Percentiles rank a stretch among this genome's conserved stretches.
These are phyloP conservation scores for Amoebophrya sp. DNA, from an alignment of 169 alveolate species.

Conservation along the genomic window DNA sequence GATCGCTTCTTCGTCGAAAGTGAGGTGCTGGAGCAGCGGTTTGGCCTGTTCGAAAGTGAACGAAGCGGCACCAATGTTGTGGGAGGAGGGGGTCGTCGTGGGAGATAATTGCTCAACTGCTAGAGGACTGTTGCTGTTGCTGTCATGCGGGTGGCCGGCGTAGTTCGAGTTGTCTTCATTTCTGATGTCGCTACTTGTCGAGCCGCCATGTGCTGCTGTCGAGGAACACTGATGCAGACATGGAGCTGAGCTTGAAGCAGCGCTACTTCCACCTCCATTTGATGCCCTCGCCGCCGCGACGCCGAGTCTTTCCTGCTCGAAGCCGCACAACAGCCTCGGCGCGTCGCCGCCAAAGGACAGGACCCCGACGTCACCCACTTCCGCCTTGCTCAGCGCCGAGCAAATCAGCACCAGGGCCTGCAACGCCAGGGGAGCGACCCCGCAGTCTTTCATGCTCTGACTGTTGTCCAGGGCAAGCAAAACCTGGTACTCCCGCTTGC, in stretches of 20 bases:
- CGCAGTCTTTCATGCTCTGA: slow-evolving; percentile 75
- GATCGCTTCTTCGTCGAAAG: slow-evolving; percentile 8
- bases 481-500: slow-evolving; percentile 86
- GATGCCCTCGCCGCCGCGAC: not conserved
- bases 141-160: too few species aligned
- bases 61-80: not conserved
- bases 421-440: slow-evolving; percentile 70
- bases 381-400: not conserved
- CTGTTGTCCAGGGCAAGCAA: slow-evolving; percentile 81
- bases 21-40: not conserved
- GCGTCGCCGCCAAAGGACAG: not conserved
- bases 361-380: not conserved
- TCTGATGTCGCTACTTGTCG: too few species aligned
- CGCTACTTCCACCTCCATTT: too few species aligned
- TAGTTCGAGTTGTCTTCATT: too few species aligned
- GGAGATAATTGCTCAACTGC: too few species aligned
- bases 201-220: too few species aligned
- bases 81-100: not conserved
- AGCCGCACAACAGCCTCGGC: not conserved
- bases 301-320: not conserved
- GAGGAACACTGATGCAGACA: too few species aligned
- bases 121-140: too few species aligned
- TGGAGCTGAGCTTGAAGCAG: too few species aligned
- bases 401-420: slow-evolving; percentile 37
- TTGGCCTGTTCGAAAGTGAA: not conserved